These are phyloP conservation scores for Thuidium tamariscinum DNA, from an alignment of 225 moss, liverwort and hornwort genomes.

Conservation along the genomic window DNA sequence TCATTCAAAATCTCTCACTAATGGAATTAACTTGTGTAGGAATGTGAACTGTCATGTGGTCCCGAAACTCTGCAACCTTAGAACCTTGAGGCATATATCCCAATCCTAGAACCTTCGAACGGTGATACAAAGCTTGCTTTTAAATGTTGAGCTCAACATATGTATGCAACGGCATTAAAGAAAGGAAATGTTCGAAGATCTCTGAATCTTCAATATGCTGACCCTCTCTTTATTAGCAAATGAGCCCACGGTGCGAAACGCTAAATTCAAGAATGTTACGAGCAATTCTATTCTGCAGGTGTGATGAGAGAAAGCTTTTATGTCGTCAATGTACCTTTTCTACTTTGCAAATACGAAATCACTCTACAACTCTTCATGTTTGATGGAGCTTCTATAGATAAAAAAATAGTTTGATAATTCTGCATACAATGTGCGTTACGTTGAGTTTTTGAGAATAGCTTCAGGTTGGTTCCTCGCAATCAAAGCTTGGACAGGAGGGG, in stretches of 20 bases:
- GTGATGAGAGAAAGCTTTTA: background rate
- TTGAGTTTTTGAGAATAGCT: background rate
- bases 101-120: background rate
- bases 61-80: background rate
- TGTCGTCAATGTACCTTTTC: background rate
- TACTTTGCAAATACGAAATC: background rate
- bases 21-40: background rate
- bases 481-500: slow-evolving; percentile 23
- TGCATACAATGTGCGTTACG: background rate
- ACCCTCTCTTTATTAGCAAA: background rate
- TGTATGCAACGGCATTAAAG: background rate
- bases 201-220: background rate
- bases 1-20: background rate
- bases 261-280: background rate
- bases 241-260: background rate
- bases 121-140: background rate
- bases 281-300: background rate
- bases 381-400: background rate
- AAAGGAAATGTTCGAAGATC: background rate
- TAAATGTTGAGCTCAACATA: background rate
- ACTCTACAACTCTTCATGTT: background rate
- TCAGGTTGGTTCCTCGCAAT: background rate
- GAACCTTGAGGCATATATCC: background rate
- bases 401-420: background rate
- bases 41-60: background rate